Conservation (phyloP, 2,329 filamentous ascomycete species). For the Pyrenophora seminiperda region DNA sequence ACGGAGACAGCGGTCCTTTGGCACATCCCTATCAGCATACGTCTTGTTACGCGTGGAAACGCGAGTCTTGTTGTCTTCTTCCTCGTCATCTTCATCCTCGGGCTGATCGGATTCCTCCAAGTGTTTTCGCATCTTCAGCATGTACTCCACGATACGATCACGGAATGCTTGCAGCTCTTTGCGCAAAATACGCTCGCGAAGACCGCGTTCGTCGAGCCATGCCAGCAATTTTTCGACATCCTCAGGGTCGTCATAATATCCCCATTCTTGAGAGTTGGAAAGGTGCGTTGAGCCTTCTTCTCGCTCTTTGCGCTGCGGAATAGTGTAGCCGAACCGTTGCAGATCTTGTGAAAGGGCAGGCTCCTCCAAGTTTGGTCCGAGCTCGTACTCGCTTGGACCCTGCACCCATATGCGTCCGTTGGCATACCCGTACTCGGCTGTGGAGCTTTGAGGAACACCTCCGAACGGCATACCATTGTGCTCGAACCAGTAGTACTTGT, state of each 20-base stretch:
- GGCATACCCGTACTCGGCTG: constrained; percentile 82
- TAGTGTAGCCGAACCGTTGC: constrained; percentile 77
- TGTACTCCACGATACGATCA: constrained; percentile 76
- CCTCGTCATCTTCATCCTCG: constrained; percentile 53
- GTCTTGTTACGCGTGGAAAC: constrained; percentile 69
- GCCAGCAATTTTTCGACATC: constrained; percentile 77
- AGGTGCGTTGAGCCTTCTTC: constrained; percentile 87
- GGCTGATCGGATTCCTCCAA: constrained; percentile 61
- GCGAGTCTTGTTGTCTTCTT: constrained; percentile 56
- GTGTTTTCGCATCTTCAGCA: constrained; percentile 79
- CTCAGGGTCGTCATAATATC: constrained; percentile 82
- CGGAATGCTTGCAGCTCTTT: constrained; percentile 83
- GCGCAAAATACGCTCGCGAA: constrained; percentile 82
- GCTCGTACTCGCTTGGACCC: constrained; percentile 86
- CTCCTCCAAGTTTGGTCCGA: constrained; percentile 56
- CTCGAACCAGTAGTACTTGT: constrained; percentile 99
- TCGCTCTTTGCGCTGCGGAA: constrained; percentile 79
- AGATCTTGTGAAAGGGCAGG: constrained; percentile 77
- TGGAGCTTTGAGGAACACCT: constrained; percentile 86
- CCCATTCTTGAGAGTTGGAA: constrained; percentile 81
- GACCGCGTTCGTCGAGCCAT: constrained; percentile 87
- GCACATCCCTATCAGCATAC: constrained; percentile 58
- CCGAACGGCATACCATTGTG: constrained; percentile 97
- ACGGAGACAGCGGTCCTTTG: constrained; percentile 62
- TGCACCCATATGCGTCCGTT: constrained; percentile 97